phyloP scores from a whole-genome alignment of 805 yeast species.

The Hanseniaspora hatyaiensis region DNA sequence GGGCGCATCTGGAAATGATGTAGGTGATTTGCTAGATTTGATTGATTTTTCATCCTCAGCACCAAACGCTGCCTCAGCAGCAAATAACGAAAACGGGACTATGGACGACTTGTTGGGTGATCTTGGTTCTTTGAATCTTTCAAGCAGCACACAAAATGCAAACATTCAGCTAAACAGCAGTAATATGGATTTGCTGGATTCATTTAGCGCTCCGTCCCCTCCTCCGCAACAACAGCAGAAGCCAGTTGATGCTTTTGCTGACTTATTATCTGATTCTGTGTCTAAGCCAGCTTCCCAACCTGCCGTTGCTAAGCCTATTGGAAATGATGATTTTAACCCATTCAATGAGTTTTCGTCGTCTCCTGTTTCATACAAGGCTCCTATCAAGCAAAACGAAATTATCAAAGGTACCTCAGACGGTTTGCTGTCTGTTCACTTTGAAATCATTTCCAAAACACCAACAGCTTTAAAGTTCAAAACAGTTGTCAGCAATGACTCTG shows the following conservation, averaged over 20 bases:
- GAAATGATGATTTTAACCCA: conserved; percentile 19
- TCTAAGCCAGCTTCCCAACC: conserved; percentile 18
- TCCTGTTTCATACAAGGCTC: too few species aligned
- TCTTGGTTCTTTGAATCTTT: conserved; percentile 49
- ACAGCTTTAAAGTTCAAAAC: conserved; percentile 36
- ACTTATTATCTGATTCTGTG: conserved; percentile 19
- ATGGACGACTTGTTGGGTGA: conserved; percentile 65
- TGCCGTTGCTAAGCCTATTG: conserved; percentile 13
- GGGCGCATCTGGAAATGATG: conserved; percentile 28
- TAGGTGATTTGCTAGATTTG: conserved; percentile 40
- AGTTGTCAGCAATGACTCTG: conserved; percentile 40
- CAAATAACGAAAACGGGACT: conserved; percentile 16
- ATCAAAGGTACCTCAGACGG: conserved; percentile 14
- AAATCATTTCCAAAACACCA: conserved; percentile 30
- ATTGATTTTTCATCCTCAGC: conserved; percentile 64
- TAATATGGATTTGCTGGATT: conserved; percentile 21
- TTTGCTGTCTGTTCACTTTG: conserved; percentile 41
- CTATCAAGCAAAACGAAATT: neutral
- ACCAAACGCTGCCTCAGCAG: conserved; percentile 21
- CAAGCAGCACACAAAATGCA: conserved; percentile 30
- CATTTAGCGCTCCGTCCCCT: conserved; percentile 20
- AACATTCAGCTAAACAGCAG: conserved; percentile 18
- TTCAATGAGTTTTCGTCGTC: conserved; percentile 19
- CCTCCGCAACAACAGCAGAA: conserved; percentile 20
- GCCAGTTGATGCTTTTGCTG: conserved; percentile 11